Evolutionary conservation across 495 filamentous ascomycete genomes (phyloP), one percentile per base, ranked within the genome.

Genomic region (Xylaria curta): DNA sequence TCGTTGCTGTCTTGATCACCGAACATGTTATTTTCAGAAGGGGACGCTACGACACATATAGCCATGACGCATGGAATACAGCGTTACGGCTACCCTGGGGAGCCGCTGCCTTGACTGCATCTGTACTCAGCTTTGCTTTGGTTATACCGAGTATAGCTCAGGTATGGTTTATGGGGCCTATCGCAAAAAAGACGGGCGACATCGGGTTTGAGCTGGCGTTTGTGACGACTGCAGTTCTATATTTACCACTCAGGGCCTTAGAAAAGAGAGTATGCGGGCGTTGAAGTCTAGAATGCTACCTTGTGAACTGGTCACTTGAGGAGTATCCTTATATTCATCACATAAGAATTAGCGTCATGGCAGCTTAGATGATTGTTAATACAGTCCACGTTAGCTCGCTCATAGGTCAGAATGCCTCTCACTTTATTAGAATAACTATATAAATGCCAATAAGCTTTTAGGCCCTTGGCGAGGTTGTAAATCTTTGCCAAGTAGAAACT

Each of bases 131-230:
- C 69, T 87, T 84, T 66, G 83, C 66, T 13, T n/a, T 86, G 40
- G 84, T 88, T 9, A 79, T 89, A 12, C 86, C 85, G 10, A 82
- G 82, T 53, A 88, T 89, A 86, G 83, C 79, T 13, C 87, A 89
- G 79, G 83, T 82, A 28, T 89, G 86, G 86, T 89, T 81, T 66
- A 82, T 81, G 10, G 87, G 87, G 0, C 86, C 87, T 1, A 85
- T 89, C 67, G 87, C 87, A 9, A 69, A 81, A 80, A 83, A 73
- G 40, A 85, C 87, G 21, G 87, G 88, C 2, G 88, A 90, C 77
- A 84, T 90, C 69, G 88, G 87, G 17, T 88, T 90, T 71, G 87
- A 90, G 79, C 60, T 88, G 65, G 87, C 86, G 0, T 85, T 89
- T 73, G 82, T 80, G 0, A 76, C 88, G 21, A 82, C 82, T 28